A percentile compares a stretch with the other conserved stretches of the same genome.
Evolutionary conservation across 257 asterid species (phyloP).

Genomic region (Solanum clarkiae): DNA sequence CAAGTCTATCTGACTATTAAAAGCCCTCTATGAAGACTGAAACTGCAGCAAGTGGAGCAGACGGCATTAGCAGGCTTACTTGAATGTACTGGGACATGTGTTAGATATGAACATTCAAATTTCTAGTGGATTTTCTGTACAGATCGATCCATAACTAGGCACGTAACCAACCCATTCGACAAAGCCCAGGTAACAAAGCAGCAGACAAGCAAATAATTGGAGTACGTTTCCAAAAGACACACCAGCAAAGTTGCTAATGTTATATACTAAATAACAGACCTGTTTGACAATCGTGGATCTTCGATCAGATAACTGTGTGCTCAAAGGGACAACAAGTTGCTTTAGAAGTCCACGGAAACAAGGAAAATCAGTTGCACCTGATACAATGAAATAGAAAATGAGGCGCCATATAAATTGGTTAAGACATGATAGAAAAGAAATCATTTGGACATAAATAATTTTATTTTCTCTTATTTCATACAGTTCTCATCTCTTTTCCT

Average conservation of each 20-base stretch:
- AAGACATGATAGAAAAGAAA: neutral
- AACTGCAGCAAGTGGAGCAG: neutral
- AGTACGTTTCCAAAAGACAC: neutral
- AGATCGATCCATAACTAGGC: neutral
- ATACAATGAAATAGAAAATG: slow-evolving; percentile 5
- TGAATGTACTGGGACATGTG: neutral
- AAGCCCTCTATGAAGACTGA: neutral
- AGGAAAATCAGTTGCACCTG: slow-evolving; percentile 91
- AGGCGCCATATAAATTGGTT: neutral
- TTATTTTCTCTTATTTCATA: neutral
- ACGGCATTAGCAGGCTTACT: neutral
- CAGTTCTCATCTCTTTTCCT: neutral
- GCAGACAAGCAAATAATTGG: neutral
- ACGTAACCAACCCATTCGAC: neutral
- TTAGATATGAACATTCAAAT: neutral
- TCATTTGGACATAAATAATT: neutral
- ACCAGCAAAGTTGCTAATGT: neutral
- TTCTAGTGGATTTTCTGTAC: neutral
- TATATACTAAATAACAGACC: slow-evolving; percentile 21
- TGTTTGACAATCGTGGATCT: slow-evolving; percentile 98
- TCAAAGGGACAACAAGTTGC: slow-evolving; percentile 85
- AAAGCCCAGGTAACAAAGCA: neutral
- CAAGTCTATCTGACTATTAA: neutral
- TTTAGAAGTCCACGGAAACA: slow-evolving; percentile 88
- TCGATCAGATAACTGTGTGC: slow-evolving; percentile 89